These are phyloP conservation scores for Diaporthe sp. DNA, from an alignment of 2,329 filamentous ascomycete species.

Conservation along the genomic window DNA sequence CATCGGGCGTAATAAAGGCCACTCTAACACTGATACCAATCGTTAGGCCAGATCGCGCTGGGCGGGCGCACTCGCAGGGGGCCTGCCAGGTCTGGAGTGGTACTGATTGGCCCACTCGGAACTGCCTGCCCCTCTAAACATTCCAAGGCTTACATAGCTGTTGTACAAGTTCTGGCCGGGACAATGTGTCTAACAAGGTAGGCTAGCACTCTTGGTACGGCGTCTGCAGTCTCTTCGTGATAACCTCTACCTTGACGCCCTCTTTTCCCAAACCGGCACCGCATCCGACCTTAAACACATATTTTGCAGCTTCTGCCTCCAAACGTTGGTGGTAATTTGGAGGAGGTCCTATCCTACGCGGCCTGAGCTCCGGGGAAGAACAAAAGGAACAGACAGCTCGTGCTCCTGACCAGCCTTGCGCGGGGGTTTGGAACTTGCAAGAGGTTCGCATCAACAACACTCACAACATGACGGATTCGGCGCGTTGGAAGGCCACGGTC, in stretches of 20 bases:
- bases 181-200: neutral
- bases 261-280: neutral
- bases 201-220: neutral
- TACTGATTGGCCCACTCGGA: conserved; percentile 29
- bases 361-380: neutral
- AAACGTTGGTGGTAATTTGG: neutral
- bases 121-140: conserved; percentile 23
- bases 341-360: neutral
- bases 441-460: conserved; percentile 8
- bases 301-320: neutral
- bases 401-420: neutral
- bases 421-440: conserved; percentile 25
- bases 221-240: conserved; percentile 10
- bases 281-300: neutral
- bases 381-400: neutral
- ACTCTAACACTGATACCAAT: conserved; percentile 26
- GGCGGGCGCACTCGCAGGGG: conserved; percentile 31
- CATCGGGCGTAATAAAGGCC: conserved; percentile 23
- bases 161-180: conserved; percentile 2
- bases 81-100: neutral
- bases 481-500: conserved; percentile 89
- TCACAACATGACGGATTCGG: conserved; percentile 78
- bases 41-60: conserved; percentile 44
- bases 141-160: conserved; percentile 20
- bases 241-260: neutral